These are phyloP conservation scores for Aspergillus funiculosus DNA, from an alignment of 495 filamentous ascomycete genomes.

Conservation along the genomic window DNA sequence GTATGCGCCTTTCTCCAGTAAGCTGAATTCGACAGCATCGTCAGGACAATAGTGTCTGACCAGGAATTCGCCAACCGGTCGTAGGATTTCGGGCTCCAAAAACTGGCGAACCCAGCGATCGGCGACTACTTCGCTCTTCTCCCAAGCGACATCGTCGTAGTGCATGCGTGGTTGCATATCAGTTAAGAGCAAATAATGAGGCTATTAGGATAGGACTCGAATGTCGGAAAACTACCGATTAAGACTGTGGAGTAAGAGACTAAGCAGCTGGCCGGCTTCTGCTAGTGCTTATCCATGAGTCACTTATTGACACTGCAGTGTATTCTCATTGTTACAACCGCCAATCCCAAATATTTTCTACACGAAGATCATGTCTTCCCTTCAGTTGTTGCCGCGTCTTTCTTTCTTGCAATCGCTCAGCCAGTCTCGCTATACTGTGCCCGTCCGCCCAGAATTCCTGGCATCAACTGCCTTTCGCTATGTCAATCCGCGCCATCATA, in stretches of 20 bases:
- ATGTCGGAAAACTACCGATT: too few relatives aligned
- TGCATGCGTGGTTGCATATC: conserved; percentile 18
- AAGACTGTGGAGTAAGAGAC: too few relatives aligned
- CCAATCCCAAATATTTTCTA: too few relatives aligned
- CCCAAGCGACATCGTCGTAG: conserved; percentile 29
- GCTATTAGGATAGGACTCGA: too few relatives aligned
- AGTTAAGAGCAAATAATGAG: too few relatives aligned
- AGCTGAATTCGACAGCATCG: conserved; percentile 15
- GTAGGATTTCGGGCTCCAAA: conserved; percentile 17
- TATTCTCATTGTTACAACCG: too few relatives aligned
- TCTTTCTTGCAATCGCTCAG: conserved; percentile 12
- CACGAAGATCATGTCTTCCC: neutral
- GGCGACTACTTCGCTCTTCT: conserved; percentile 20
- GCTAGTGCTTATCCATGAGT: too few relatives aligned
- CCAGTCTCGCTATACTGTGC: conserved; percentile 5
- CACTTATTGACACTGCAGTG: too few relatives aligned
- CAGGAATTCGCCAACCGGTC: conserved; percentile 23
- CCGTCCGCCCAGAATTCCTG: conserved; percentile 15
- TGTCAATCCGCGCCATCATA: conserved; percentile 19
- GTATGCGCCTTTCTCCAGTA: conserved; percentile 20
- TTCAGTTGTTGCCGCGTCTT: neutral
- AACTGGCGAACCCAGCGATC: conserved; percentile 17
- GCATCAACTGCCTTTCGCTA: conserved; percentile 10
- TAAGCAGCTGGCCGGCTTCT: too few relatives aligned
- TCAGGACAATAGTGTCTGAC: conserved; percentile 16